Conservation (phyloP, 2,329 filamentous ascomycete genomes). For the Phaeoacremonium minimum region DNA sequence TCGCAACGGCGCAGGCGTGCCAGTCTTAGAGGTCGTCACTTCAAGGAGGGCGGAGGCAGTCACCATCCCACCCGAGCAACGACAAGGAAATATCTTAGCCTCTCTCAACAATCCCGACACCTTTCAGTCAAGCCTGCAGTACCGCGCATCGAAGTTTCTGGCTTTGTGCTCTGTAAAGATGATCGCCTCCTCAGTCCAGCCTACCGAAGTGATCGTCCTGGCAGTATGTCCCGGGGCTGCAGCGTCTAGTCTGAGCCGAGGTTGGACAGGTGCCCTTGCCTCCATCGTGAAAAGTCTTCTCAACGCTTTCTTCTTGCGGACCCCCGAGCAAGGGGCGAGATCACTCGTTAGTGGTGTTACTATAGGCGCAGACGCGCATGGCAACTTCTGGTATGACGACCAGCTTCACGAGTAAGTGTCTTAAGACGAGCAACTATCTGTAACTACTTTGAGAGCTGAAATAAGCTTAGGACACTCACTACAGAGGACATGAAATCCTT, state of each 20-base stretch:
- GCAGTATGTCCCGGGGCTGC: conserved; percentile 2
- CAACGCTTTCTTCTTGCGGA: conserved; percentile 1
- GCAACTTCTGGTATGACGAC: conserved; percentile 4
- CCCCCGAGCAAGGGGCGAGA: conserved; percentile 3
- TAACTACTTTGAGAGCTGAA: too few species aligned
- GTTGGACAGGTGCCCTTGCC: neutral
- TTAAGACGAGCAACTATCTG: too few species aligned
- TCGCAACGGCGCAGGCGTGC: neutral
- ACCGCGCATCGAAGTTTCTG: conserved; percentile 2
- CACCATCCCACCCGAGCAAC: neutral
- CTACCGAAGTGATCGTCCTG: neutral
- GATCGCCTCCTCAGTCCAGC: neutral
- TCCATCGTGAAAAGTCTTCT: neutral
- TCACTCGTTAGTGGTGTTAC: conserved; percentile 3
- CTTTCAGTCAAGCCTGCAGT: neutral
- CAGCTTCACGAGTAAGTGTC: neutral
- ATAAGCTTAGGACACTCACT: too few species aligned
- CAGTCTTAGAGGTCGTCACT: conserved; percentile 4
- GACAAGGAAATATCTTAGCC: conserved; percentile 1
- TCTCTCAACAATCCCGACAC: neutral
- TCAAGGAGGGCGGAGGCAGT: neutral
- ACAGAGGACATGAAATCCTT: too few species aligned
- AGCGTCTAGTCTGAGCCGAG: conserved; percentile 3
- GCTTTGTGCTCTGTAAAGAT: neutral
- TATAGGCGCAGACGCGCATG: conserved; percentile 3